Evolutionary conservation across 2,329 filamentous ascomycete species (phyloP).

Genomic region (Aureobasidium zeae): DNA sequence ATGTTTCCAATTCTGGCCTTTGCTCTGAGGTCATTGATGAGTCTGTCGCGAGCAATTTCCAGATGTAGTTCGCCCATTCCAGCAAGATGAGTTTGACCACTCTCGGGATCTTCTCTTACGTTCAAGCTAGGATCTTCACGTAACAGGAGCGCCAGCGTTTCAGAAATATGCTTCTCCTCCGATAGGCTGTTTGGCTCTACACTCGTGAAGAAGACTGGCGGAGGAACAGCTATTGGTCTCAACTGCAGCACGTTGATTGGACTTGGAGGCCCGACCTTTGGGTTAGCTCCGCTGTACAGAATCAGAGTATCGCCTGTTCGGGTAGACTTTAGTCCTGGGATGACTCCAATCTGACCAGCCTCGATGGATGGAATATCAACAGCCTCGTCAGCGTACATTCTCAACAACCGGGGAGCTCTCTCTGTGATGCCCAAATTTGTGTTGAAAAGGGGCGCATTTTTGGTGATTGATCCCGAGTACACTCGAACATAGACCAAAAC

Average conservation of each 20-base stretch:
- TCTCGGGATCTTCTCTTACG: slow-evolving; percentile 76
- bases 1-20: slow-evolving; percentile 81
- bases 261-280: slow-evolving; percentile 55
- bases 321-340: slow-evolving; percentile 82
- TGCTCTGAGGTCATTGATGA: slow-evolving; percentile 81
- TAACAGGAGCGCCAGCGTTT: slow-evolving; percentile 66
- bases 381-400: slow-evolving; percentile 82
- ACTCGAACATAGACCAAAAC: slow-evolving; percentile 87
- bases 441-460: slow-evolving; percentile 73
- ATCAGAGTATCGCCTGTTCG: slow-evolving; percentile 89
- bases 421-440: slow-evolving; percentile 74
- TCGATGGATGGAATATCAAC: slow-evolving; percentile 72
- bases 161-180: slow-evolving; percentile 70
- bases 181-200: slow-evolving; percentile 71
- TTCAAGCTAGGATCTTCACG: slow-evolving; percentile 89
- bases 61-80: slow-evolving; percentile 96
- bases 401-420: slow-evolving; percentile 68
- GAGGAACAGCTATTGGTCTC: slow-evolving; percentile 78
- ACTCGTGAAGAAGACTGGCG: slow-evolving; percentile 93
- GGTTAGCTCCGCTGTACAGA: slow-evolving; percentile 54
- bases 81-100: slow-evolving; percentile 83
- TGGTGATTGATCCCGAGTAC: slow-evolving; percentile 72
- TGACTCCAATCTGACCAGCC: slow-evolving; percentile 86
- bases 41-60: slow-evolving; percentile 80
- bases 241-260: slow-evolving; percentile 69